Evolutionary conservation across 2,329 filamentous ascomycete species (phyloP).

Genomic region (Biscogniauxia sp.): DNA sequence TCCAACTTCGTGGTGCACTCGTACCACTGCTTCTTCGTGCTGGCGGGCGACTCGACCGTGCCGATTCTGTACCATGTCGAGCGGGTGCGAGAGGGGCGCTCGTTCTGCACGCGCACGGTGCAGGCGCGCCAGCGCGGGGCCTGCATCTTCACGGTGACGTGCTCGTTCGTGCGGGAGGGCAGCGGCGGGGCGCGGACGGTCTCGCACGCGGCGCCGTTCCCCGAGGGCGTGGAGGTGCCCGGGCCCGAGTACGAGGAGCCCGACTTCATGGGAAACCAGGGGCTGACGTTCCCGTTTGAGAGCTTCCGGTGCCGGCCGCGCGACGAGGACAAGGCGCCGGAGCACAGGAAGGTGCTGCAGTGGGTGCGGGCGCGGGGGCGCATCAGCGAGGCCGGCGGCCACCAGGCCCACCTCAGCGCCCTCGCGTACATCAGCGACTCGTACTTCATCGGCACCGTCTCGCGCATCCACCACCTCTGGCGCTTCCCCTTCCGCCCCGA

Average conservation of each 20-base stretch:
- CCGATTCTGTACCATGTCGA: slow-evolving; percentile 96
- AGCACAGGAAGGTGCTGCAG: slow-evolving; percentile 65
- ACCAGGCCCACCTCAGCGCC: slow-evolving; percentile 79
- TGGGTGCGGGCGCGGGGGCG: slow-evolving; percentile 74
- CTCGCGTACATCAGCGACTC: slow-evolving; percentile 91
- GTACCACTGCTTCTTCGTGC: slow-evolving; percentile 99
- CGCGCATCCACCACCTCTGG: slow-evolving; percentile 77
- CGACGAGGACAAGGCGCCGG: slow-evolving; percentile 43
- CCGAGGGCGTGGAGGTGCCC: slow-evolving; percentile 39
- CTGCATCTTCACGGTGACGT: slow-evolving; percentile 92
- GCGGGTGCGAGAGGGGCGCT: slow-evolving; percentile 83
- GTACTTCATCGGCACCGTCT: slow-evolving; percentile 89
- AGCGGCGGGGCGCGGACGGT: slow-evolving; percentile 53
- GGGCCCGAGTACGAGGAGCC: slow-evolving; percentile 44
- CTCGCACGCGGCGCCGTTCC: slow-evolving; percentile 63
- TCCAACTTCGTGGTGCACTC: slow-evolving; percentile 80
- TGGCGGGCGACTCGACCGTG: slow-evolving; percentile 79
- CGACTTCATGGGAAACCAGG: slow-evolving; percentile 39
- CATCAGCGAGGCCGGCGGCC: slow-evolving; percentile 71
- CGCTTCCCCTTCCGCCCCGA: slow-evolving; percentile 60
- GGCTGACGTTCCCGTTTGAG: slow-evolving; percentile 43
- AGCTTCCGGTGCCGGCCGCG: slow-evolving; percentile 30
- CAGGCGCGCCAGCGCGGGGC: slow-evolving; percentile 85
- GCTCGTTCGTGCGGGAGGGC: slow-evolving; percentile 76
- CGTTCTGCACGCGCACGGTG: slow-evolving; percentile 91